phyloP scores from a whole-genome alignment of 208 protist genomes.

The Trichomonas tenax region DNA sequence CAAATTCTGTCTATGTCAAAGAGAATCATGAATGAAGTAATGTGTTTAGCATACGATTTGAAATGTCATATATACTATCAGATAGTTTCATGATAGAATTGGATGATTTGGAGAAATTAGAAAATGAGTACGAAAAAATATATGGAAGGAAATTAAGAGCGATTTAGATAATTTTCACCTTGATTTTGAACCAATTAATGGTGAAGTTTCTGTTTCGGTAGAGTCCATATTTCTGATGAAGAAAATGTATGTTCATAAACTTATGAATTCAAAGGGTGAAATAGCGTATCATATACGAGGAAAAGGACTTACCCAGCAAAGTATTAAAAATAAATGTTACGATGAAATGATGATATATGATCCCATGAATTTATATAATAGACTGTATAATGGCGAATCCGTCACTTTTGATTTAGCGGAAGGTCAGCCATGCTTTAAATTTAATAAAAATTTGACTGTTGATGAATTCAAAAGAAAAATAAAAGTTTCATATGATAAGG shows the following conservation, averaged over 20 bases:
- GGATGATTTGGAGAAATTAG: neutral
- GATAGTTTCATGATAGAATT: neutral
- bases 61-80: neutral
- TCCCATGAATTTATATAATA: too few species aligned
- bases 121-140: neutral
- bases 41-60: conserved; percentile 5
- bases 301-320: neutral
- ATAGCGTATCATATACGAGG: neutral
- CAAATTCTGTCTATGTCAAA: neutral
- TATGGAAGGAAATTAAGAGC: neutral
- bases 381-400: too few species aligned
- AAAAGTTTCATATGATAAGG: too few species aligned
- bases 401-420: too few species aligned
- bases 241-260: neutral
- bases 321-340: too few species aligned
- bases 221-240: neutral
- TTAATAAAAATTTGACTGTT: too few species aligned
- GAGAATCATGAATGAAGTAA: too few species aligned
- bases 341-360: too few species aligned
- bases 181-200: neutral
- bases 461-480: too few species aligned
- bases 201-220: neutral
- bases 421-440: too few species aligned
- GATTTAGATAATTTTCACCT: neutral
- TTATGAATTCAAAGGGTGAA: neutral